A percentile compares a stretch with the other conserved stretches of the same genome.
Conservation (phyloP, 805 yeast genomes). For the Brettanomyces custersianus region DNA sequence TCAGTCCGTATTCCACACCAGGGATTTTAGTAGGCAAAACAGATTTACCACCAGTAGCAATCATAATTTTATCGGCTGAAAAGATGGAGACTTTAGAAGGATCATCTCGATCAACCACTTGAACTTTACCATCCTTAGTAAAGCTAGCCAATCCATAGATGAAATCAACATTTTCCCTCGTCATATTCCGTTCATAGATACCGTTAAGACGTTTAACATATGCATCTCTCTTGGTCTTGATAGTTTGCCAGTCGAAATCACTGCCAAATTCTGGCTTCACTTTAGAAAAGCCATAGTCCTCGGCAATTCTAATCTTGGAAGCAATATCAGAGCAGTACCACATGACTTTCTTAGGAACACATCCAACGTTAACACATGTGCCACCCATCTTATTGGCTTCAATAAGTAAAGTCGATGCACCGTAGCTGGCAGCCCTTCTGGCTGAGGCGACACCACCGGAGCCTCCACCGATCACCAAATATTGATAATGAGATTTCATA, state of each 20-base stretch:
- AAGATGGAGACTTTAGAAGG: slow-evolving; percentile 37
- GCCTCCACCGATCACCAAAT: slow-evolving; percentile 96
- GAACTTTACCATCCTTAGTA: slow-evolving; percentile 61
- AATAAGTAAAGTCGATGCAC: slow-evolving; percentile 77
- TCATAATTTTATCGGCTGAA: slow-evolving; percentile 74
- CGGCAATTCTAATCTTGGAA: slow-evolving; percentile 60
- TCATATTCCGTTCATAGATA: slow-evolving; percentile 80
- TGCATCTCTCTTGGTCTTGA: slow-evolving; percentile 88
- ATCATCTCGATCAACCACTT: slow-evolving; percentile 63
- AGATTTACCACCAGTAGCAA: slow-evolving; percentile 93
- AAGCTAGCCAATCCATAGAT: slow-evolving; percentile 83
- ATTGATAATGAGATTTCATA: slow-evolving; percentile 61
- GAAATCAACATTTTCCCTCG: slow-evolving; percentile 82
- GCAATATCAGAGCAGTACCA: slow-evolving; percentile 96
- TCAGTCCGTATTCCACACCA: slow-evolving; percentile 77
- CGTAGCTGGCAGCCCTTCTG: slow-evolving; percentile 89
- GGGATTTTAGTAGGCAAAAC: slow-evolving; percentile 58
- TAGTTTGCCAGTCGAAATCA: slow-evolving; percentile 71
- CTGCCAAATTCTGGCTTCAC: slow-evolving; percentile 45
- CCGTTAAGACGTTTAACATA: slow-evolving; percentile 84
- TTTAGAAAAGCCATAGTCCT: slow-evolving; percentile 69
- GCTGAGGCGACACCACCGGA: slow-evolving; percentile 99
- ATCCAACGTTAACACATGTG: slow-evolving; percentile 98
- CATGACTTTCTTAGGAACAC: slow-evolving; percentile 98
- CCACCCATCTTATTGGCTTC: slow-evolving; percentile 89